A percentile compares a stretch with the other conserved stretches of the same genome.
phyloP scores from a whole-genome alignment of 345 rosid genomes.

The Eutrema yunnanense region DNA sequence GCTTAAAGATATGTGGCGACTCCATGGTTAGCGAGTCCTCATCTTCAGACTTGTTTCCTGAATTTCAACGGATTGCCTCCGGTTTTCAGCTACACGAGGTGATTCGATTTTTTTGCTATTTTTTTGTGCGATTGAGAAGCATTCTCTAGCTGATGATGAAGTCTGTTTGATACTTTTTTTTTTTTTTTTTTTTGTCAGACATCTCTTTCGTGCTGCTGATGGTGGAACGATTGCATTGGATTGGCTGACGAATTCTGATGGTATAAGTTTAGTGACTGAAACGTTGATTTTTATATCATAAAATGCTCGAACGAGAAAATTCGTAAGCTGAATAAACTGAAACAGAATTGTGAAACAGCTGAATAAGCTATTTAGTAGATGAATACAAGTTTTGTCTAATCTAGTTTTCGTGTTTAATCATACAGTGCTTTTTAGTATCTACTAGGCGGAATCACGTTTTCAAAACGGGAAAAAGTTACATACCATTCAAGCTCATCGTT shows the following conservation, averaged over 20 bases:
- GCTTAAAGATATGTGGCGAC: conserved; percentile 54
- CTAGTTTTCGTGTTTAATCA: too few relatives aligned
- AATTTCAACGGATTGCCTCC: conserved; percentile 77
- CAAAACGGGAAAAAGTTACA: too few relatives aligned
- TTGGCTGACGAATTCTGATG: conserved; percentile 64
- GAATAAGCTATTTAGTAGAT: too few relatives aligned
- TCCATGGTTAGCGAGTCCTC: conserved; percentile 88
- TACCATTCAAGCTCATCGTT: too few relatives aligned
- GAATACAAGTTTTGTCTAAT: too few relatives aligned
- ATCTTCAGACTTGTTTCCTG: conserved; percentile 64
- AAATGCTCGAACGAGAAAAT: too few relatives aligned
- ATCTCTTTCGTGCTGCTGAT: conserved; percentile 65
- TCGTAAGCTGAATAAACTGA: too few relatives aligned
- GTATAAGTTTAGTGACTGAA: conserved; percentile 23
- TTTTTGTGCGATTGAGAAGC: neutral
- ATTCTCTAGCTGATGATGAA: neutral
- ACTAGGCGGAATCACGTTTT: too few relatives aligned
- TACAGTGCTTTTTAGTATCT: too few relatives aligned
- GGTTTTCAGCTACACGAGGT: conserved; percentile 67
- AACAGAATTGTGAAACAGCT: too few relatives aligned
- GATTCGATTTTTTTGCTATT: neutral
- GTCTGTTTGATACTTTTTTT: neutral
- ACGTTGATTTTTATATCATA: neutral
- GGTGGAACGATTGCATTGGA: conserved; percentile 91
- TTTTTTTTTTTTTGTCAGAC: conserved; percentile 33